Evolutionary conservation across 805 yeast species (phyloP), one percentile per base, ranked within the genome.

Genomic region (Teunomyces stri): DNA sequence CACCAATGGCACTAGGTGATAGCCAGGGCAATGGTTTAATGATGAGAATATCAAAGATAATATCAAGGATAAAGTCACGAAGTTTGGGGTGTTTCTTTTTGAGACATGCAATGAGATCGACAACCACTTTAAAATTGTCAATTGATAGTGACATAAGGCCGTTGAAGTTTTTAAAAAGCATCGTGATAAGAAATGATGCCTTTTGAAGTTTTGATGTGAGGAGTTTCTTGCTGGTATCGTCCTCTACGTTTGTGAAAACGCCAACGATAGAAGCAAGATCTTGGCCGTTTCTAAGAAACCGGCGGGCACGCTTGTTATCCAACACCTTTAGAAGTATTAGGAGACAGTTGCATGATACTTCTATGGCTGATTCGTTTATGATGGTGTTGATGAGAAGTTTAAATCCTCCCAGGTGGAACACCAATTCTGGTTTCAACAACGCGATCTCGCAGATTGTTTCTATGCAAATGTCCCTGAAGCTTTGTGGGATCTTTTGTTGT

Each of bases 71-170:
- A 25, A 82, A 78, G 30, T 80, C 83, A 35, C 88, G 78, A 3
- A 84, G 65, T 33, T 73, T 62, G 1, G 80, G 72, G 9, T 81
- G 77, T n/a, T 81, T 82, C 44, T 77, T 74, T n/a, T 70, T 65
- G 37, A 94, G 68, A 60, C 90, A 84, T 37, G 74, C 65, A 2
- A 91, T 66, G 25, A 91, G 66, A 45, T 81, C 80, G 36, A 68
- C 70, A 18, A 91, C 59, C 7, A 84, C 76, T 46, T 70, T 68
- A 51, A 80, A 84, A 49, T 81, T 67, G 52, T 83, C 71, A 47
- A 78, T 72, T 0, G 86, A 76, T 55, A 84, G 79, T 12, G 85
- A 79, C 50, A 84, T 75, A 9, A 90, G 58, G 0, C 99, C 99
- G 10, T 86, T 74, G 81, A 92, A 85, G 29, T 82, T 75, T 51